Conservation (phyloP, 805 yeast genomes). For the Metschnikowia kunwiensis region DNA sequence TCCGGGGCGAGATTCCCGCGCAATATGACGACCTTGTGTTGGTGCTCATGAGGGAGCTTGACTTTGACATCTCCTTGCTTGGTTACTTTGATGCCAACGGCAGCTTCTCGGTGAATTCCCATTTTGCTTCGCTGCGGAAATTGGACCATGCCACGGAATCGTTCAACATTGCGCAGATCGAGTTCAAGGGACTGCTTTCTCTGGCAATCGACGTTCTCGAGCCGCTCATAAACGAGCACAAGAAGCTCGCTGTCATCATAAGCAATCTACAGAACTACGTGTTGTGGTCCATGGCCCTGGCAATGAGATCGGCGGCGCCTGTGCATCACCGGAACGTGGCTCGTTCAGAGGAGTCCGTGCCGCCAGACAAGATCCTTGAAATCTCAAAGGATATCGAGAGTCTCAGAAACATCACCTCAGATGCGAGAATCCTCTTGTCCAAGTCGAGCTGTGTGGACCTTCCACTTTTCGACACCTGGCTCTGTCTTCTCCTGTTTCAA, state of each 20-base stretch:
- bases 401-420: background rate
- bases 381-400: background rate
- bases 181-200: too few relatives aligned
- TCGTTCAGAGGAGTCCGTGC: background rate
- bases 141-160: background rate
- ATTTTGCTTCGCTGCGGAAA: background rate
- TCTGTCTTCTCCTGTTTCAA: background rate
- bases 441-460: background rate
- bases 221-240: background rate
- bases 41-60: background rate
- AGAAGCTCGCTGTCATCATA: background rate
- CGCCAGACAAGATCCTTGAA: background rate
- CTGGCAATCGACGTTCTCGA: background rate
- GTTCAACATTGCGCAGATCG: background rate
- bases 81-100: background rate
- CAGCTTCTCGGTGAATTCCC: background rate
- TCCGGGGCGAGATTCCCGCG: background rate
- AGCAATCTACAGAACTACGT: background rate
- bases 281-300: background rate
- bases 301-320: background rate
- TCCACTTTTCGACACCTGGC: background rate
- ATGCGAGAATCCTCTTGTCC: background rate
- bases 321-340: too few relatives aligned
- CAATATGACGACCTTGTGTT: background rate
- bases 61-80: conserved; percentile 1